Evolutionary conservation across 192 early-diverging fungal genomes (phyloP).

Genomic region (Rhizoclosmatium globosum): DNA sequence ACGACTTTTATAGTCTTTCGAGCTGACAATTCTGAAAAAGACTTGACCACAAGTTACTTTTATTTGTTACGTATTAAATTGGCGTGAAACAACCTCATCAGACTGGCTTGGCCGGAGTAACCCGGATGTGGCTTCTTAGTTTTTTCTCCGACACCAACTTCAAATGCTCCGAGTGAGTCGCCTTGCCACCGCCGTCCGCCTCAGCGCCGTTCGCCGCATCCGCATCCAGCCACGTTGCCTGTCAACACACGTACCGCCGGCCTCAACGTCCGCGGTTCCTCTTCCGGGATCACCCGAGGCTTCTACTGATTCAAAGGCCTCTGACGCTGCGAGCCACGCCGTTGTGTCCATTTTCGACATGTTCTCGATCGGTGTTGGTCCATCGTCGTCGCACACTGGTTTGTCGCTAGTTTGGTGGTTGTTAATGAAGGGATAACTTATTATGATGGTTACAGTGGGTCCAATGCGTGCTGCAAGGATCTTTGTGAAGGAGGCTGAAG

Average conservation of each 20-base stretch:
- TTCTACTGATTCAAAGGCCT: not conserved
- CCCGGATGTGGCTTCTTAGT: too few relatives aligned
- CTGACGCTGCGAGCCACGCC: constrained; percentile 67
- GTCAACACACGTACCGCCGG: not conserved
- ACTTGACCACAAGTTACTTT: too few relatives aligned
- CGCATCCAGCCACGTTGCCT: not conserved
- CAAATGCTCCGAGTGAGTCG: too few relatives aligned
- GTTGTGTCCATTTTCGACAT: constrained; percentile 95
- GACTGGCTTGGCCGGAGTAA: too few relatives aligned
- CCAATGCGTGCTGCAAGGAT: constrained; percentile 97
- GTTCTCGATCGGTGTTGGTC: constrained; percentile 95
- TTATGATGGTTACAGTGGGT: constrained; percentile 72
- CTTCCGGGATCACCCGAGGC: not conserved
- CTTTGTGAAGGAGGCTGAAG: constrained; percentile 86
- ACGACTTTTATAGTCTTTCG: too few relatives aligned
- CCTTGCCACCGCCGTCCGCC: too few relatives aligned
- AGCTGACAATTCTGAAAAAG: too few relatives aligned
- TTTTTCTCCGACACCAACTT: too few relatives aligned
- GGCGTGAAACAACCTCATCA: too few relatives aligned
- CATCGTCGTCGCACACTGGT: constrained; percentile 76
- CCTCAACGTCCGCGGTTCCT: not conserved
- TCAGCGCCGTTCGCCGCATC: too few relatives aligned
- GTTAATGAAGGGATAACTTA: constrained; percentile 44
- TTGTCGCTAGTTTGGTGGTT: constrained; percentile 11
- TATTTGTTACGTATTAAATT: too few relatives aligned